Percentiles rank a stretch among this genome's conserved stretches.
These are phyloP conservation scores for Tremella mesenterica DNA, from an alignment of 768 basidiomycete genomes.

Conservation along the genomic window DNA sequence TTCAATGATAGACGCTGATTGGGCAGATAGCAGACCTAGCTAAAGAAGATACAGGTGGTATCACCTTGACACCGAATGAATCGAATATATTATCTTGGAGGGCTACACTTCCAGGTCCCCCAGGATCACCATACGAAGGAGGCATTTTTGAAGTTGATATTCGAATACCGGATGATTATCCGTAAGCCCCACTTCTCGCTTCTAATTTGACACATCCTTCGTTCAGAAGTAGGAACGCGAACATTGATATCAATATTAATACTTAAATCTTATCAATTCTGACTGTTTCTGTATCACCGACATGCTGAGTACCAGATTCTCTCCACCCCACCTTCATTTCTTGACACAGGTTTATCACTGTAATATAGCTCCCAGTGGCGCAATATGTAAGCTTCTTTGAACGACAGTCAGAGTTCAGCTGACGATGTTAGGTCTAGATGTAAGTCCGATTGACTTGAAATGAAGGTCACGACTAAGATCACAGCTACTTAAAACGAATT, in stretches of 20 bases:
- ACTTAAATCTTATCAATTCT: too few species aligned
- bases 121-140: slow-evolving; percentile 42
- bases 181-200: slow-evolving; percentile 24
- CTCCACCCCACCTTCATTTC: slow-evolving; percentile 39
- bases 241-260: too few species aligned
- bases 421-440: slow-evolving; percentile 34
- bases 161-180: slow-evolving; percentile 39
- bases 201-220: not conserved
- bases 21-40: slow-evolving; percentile 36
- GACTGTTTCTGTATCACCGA: too few species aligned
- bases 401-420: not conserved
- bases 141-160: slow-evolving; percentile 42
- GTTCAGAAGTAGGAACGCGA: too few species aligned
- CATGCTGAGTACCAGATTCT: slow-evolving; percentile 24
- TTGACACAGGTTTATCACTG: slow-evolving; percentile 42
- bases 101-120: slow-evolving; percentile 37
- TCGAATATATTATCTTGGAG: slow-evolving; percentile 39
- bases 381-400: slow-evolving; percentile 31
- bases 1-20: too few species aligned
- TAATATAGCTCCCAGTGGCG: slow-evolving; percentile 35
- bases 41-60: slow-evolving; percentile 37
- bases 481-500: slow-evolving; percentile 85
- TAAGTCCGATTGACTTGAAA: slow-evolving; percentile 50
- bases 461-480: not conserved
- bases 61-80: slow-evolving; percentile 36